Conservation (phyloP, 331 rosid species). For the Quercus tomentella region DNA sequence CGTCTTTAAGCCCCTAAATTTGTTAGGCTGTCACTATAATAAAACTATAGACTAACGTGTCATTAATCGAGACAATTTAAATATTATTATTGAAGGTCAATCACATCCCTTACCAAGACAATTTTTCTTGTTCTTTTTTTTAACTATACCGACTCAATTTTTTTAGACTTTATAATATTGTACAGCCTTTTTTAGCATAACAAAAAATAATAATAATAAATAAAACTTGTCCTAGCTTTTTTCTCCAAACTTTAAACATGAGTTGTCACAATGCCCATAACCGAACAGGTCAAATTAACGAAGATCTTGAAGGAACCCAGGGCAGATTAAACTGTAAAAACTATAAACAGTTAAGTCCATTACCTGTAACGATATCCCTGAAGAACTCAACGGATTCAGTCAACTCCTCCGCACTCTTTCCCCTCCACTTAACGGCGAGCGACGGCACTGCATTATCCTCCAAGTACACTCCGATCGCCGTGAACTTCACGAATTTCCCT, state of each 20-base stretch:
- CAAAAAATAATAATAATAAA: too few species aligned
- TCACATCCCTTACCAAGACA: too few species aligned
- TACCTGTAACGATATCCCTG: constrained; percentile 69
- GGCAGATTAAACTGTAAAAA: background rate
- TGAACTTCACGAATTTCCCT: constrained; percentile 71
- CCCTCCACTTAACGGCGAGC: constrained; percentile 71
- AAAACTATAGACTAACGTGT: too few species aligned
- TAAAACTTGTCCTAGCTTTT: too few species aligned
- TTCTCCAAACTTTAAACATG: too few species aligned
- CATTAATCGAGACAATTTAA: too few species aligned
- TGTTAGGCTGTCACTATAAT: fast-evolving
- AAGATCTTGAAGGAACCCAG: background rate
- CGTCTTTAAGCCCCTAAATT: too few species aligned
- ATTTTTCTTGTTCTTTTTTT: too few species aligned
- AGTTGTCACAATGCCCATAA: background rate
- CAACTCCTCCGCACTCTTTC: constrained; percentile 36
- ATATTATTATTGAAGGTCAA: too few species aligned
- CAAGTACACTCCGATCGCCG: constrained; percentile 62
- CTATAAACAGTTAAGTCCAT: background rate
- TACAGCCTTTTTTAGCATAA: too few species aligned
- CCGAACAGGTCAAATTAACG: background rate
- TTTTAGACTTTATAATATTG: too few species aligned
- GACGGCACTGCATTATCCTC: constrained; percentile 45
- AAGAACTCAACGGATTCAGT: constrained; percentile 61
- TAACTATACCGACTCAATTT: too few species aligned